phyloP scores from a whole-genome alignment of 148 eudicot species.

The Nepenthes gracilis region DNA sequence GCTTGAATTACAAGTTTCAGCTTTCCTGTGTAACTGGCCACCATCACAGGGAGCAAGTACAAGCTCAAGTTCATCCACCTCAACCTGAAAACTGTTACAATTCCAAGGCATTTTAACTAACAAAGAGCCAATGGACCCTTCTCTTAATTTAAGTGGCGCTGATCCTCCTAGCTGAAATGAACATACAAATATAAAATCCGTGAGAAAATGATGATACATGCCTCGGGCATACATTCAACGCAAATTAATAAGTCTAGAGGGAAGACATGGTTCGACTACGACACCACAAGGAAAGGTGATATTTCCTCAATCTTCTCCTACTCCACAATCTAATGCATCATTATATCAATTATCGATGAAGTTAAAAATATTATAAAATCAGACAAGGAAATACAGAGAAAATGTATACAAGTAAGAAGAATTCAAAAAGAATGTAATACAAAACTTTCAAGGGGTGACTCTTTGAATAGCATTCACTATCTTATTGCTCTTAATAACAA shows the following conservation, averaged over 20 bases:
- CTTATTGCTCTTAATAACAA: too few relatives aligned
- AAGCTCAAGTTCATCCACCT: slow-evolving; percentile 80
- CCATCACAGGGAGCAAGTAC: slow-evolving; percentile 40
- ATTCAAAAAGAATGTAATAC: too few relatives aligned
- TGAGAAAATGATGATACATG: neutral
- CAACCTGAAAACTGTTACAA: slow-evolving; percentile 56
- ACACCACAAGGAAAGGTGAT: neutral
- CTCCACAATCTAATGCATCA: too few relatives aligned
- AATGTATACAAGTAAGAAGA: too few relatives aligned
- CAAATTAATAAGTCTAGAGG: too few relatives aligned
- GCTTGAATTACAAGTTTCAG: slow-evolving; percentile 19
- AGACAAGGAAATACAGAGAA: too few relatives aligned
- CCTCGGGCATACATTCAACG: neutral
- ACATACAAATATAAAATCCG: slow-evolving; percentile 2
- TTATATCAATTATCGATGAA: too few relatives aligned
- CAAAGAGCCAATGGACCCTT: slow-evolving; percentile 76
- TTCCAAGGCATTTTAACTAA: slow-evolving; percentile 80
- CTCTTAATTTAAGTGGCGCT: slow-evolving; percentile 42
- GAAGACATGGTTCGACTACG: neutral
- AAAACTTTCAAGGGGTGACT: too few relatives aligned
- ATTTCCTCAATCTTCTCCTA: too few relatives aligned
- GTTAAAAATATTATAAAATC: too few relatives aligned
- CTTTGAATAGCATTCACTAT: too few relatives aligned
- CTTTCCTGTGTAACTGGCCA: slow-evolving; percentile 9
- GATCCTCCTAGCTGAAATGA: slow-evolving; percentile 42